Conservation (phyloP, 805 yeast genomes). For the Yamadazyma takamatsuzukensis region DNA sequence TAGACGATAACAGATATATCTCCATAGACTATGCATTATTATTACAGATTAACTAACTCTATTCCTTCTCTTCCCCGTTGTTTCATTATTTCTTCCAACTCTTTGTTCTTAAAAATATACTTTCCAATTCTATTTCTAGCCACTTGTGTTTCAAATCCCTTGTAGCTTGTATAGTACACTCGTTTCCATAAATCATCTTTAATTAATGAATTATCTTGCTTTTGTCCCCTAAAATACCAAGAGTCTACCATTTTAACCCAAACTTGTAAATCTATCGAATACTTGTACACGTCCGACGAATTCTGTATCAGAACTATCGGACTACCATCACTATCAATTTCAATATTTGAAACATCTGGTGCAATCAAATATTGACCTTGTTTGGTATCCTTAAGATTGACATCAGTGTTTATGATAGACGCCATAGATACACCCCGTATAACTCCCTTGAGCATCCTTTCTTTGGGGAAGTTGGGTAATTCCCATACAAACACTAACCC, state of each 20-base stretch:
- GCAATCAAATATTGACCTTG: slow-evolving; percentile 5
- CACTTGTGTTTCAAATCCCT: slow-evolving; percentile 13
- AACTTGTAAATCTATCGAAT: slow-evolving; percentile 34
- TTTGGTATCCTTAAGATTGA: slow-evolving; percentile 11
- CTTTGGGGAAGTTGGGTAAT: slow-evolving; percentile 19
- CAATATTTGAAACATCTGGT: slow-evolving; percentile 22
- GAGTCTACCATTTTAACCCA: slow-evolving; percentile 52
- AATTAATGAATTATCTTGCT: too few relatives aligned
- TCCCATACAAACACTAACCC: slow-evolving; percentile 53
- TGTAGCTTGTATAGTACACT: slow-evolving; percentile 7
- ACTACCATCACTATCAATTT: slow-evolving; percentile 35
- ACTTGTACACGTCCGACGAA: slow-evolving; percentile 37
- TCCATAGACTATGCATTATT: background rate
- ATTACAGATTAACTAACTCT: too few relatives aligned
- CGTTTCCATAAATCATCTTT: too few relatives aligned
- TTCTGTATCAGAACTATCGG: slow-evolving; percentile 39
- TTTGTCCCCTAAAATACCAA: slow-evolving; percentile 40
- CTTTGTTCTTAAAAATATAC: slow-evolving; percentile 12
- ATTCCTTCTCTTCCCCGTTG: slow-evolving; percentile 10
- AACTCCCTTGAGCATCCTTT: slow-evolving; percentile 22
- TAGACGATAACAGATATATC: background rate
- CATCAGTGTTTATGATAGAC: slow-evolving; percentile 41
- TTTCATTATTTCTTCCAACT: slow-evolving; percentile 15
- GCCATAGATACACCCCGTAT: slow-evolving; percentile 49
- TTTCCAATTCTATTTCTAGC: slow-evolving; percentile 9